Base-by-base conservation (phyloP, 805 yeast species). In the Candida ortonii region DNA sequence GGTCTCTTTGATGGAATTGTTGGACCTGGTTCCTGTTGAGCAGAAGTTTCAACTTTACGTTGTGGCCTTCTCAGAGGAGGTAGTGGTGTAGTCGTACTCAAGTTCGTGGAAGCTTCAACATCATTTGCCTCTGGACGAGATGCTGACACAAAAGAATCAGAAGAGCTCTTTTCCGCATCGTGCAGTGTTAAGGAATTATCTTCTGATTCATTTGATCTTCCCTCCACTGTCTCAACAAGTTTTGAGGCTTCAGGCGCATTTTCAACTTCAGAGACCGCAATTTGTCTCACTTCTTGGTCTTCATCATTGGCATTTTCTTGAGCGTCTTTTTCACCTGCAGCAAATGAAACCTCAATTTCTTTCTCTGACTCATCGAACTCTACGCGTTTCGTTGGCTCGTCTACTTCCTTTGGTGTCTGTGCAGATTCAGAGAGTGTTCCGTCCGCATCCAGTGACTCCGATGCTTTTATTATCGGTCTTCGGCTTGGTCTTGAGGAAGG, bases 31-130 rank as follows among this genome's bases (percentile, higher is more conserved):
- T 28, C 33, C 20, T 24, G 27, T 8, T 12, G 18, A n/a, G 13
- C 10, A 3, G 38, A 22, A 13, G 8, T 22, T 10, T 33, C 32
- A 16, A 25, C 22, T 16, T 28, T 16, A 22, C 36, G 36, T 11
- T 22, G 35, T 13, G 53, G 52, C 21, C 53, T 41, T 20, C 35
- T 34, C n/a, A 35, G 27, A 10, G 55, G 55, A 27, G 49, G 29
- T 7, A 18, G 15, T 18, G 53, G 50, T 16, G 14, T 7, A 19
- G 30, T 24, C 16, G 16, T n/a, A 16, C 14, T 15, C 28, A 22
- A 13, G 5, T n/a, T 10, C 3, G 21, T 16, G 14, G 30, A n/a
- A 7, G 16, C 16, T 11, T 7, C 33, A 16, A 4, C 8, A 19
- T 21, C 19, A 6, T 16, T 11, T 3, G 18, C 27, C 14, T 15